Evolutionary conservation across 306 rosid genomes (phyloP).

Genomic region (Vicia sativa): DNA sequence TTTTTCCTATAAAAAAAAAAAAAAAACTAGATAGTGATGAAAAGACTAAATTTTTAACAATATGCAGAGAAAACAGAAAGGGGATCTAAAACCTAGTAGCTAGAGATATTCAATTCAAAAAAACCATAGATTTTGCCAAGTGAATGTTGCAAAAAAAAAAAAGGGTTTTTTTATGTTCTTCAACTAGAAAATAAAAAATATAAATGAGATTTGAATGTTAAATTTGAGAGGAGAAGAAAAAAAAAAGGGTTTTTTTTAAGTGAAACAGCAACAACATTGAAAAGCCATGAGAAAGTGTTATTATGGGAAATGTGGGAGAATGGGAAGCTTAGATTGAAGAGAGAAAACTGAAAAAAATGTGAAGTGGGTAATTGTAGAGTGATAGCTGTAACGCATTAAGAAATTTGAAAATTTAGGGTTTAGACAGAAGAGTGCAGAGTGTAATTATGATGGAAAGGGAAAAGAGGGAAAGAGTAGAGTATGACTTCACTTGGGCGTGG

Average conservation of each 20-base stretch:
- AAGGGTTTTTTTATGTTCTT: constrained; percentile 36
- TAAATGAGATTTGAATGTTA: constrained; percentile 22
- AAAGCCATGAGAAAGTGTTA: constrained; percentile 32
- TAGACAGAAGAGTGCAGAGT: constrained; percentile 56
- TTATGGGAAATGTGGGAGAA: constrained; percentile 51
- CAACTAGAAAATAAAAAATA: constrained; percentile 8
- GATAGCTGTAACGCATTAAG: constrained; percentile 38
- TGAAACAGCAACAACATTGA: constrained; percentile 35
- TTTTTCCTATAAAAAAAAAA: constrained; percentile 22
- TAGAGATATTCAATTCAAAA: constrained; percentile 40
- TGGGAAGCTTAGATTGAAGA: constrained; percentile 34
- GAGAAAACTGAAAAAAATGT: constrained; percentile 25
- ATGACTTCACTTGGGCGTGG: constrained; percentile 32
- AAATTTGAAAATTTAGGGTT: constrained; percentile 75
- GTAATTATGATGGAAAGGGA: constrained; percentile 42
- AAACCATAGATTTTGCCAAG: constrained; percentile 8
- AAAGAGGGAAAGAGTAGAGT: constrained; percentile 15
- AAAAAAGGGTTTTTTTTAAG: constrained; percentile 9
- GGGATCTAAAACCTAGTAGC: constrained; percentile 33
- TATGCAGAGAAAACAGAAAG: constrained; percentile 4
- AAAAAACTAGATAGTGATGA: constrained; percentile 11
- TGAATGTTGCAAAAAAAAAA: constrained; percentile 22
- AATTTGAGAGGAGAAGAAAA: not conserved
- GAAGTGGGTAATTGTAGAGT: constrained; percentile 10
- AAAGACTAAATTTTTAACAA: constrained; percentile 38